These are phyloP conservation scores for Alternaria rosae DNA, from an alignment of 2,329 filamentous ascomycete species.

Conservation along the genomic window DNA sequence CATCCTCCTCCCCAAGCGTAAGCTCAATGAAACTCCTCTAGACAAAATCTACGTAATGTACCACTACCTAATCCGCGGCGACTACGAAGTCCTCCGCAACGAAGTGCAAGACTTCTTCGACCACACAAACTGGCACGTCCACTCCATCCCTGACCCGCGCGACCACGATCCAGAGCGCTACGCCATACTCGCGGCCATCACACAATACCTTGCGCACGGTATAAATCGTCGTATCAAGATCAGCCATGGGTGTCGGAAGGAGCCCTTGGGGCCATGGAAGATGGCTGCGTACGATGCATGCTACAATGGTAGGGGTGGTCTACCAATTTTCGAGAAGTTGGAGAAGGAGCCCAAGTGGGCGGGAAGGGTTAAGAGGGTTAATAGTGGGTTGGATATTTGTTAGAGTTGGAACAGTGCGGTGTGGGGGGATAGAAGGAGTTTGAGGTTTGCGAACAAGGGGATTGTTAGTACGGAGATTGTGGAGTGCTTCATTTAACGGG, in stretches of 20 bases:
- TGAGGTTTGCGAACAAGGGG: background rate
- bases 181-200: background rate
- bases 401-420: background rate
- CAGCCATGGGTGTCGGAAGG: background rate
- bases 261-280: background rate
- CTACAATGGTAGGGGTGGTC: background rate
- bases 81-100: slow-evolving; percentile 1
- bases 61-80: slow-evolving; percentile 1
- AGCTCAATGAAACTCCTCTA: background rate
- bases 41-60: slow-evolving; percentile 5
- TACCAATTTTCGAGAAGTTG: background rate
- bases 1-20: background rate
- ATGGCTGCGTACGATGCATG: background rate
- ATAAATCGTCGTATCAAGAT: background rate
- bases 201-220: background rate
- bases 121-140: background rate
- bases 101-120: slow-evolving; percentile 6
- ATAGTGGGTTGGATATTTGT: background rate
- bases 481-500: background rate
- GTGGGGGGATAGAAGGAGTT: background rate
- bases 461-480: background rate
- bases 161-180: slow-evolving; percentile 1
- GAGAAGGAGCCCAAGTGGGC: background rate
- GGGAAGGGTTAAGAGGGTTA: background rate
- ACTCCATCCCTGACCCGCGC: background rate